phyloP scores from a whole-genome alignment of 2,329 filamentous ascomycete species.

The Fusarium torulosum region DNA sequence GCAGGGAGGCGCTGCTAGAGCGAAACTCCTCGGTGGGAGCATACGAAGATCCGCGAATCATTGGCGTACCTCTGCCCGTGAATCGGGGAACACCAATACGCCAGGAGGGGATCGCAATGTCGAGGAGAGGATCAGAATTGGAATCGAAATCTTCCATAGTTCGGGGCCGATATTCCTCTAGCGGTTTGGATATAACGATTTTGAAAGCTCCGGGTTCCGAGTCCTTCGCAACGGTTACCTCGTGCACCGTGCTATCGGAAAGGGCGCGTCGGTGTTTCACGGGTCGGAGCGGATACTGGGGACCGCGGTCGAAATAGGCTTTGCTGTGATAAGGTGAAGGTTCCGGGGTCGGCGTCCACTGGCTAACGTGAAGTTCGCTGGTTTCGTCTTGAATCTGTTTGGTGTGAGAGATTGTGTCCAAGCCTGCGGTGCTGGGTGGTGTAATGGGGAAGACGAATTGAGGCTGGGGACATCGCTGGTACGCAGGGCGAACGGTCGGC shows the following conservation, averaged over 20 bases:
- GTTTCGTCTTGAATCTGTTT: constrained; percentile 44
- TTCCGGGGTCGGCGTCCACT: constrained; percentile 60
- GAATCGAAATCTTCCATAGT: constrained; percentile 69
- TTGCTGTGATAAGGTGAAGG: constrained; percentile 54
- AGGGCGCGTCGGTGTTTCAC: constrained; percentile 70
- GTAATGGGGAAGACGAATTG: constrained; percentile 71
- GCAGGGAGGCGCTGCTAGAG: constrained; percentile 69
- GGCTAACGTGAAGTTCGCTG: constrained; percentile 49
- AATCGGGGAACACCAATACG: constrained; percentile 86
- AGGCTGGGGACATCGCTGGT: constrained; percentile 72
- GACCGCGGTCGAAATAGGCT: constrained; percentile 49
- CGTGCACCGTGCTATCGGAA: constrained; percentile 83
- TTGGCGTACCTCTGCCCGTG: constrained; percentile 78
- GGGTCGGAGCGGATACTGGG: constrained; percentile 40
- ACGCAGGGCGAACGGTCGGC: constrained; percentile 70
- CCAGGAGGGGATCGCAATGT: constrained; percentile 86
- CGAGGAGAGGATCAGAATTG: constrained; percentile 67
- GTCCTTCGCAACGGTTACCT: constrained; percentile 65
- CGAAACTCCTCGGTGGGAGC: constrained; percentile 78
- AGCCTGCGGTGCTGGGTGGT: constrained; percentile 69
- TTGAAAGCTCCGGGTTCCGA: constrained; percentile 78
- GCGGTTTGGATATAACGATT: constrained; percentile 81
- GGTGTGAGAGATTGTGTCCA: constrained; percentile 60
- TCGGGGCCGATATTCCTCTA: constrained; percentile 69
- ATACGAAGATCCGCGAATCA: constrained; percentile 85